Conservation (phyloP, 140 eudicot species). For the Flaveria floridana region DNA sequence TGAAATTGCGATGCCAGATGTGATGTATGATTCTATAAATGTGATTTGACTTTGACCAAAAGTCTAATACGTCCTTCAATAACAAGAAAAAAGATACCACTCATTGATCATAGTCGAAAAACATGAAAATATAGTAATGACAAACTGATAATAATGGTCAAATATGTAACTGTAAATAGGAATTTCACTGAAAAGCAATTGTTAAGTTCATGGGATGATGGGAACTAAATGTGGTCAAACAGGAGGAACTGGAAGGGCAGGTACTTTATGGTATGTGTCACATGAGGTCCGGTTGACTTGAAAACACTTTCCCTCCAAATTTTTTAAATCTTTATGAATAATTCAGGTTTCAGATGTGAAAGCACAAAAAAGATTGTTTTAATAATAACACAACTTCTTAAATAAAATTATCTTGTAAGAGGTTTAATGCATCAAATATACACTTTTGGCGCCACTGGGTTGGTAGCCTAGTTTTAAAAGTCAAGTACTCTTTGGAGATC, state of each 20-base stretch:
- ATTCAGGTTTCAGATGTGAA: not conserved
- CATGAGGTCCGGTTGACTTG: not conserved
- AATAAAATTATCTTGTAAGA: not conserved
- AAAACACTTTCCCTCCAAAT: not conserved
- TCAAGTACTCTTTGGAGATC: too few relatives aligned
- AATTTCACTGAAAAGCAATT: not conserved
- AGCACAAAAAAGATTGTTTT: not conserved
- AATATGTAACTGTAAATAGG: not conserved
- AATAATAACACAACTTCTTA: not conserved
- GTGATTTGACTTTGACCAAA: not conserved
- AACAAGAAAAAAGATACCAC: not conserved
- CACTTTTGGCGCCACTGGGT: not conserved
- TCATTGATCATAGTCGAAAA: not conserved
- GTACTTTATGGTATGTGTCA: not conserved
- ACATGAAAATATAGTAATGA: not conserved
- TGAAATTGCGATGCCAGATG: not conserved
- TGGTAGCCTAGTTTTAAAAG: too few relatives aligned
- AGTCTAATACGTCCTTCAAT: slow-evolving; percentile 11
- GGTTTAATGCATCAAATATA: not conserved
- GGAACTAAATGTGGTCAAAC: not conserved
- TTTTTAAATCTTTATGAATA: too few relatives aligned
- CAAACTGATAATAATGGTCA: not conserved
- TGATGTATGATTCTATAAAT: not conserved
- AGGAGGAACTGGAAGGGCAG: not conserved
- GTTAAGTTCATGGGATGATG: not conserved